Evolutionary conservation across 805 yeast species (phyloP).

Genomic region (Cyberlindnera japonica): DNA sequence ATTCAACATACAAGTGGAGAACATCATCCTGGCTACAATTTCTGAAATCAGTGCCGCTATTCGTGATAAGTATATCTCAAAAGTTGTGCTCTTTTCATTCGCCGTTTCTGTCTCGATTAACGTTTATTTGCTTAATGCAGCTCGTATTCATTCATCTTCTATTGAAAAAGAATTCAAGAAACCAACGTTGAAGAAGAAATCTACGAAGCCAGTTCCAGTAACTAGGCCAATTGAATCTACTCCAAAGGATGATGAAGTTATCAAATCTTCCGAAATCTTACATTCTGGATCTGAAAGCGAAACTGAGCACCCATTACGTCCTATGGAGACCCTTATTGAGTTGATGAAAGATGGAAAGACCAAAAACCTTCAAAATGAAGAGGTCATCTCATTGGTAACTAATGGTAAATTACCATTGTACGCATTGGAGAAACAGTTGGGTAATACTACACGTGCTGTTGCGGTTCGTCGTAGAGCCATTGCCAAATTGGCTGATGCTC

Average conservation of each 20-base stretch:
- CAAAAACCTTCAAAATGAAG: conserved; percentile 62
- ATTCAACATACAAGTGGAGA: conserved; percentile 57
- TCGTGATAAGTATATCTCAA: conserved; percentile 76
- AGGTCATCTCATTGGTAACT: conserved; percentile 66
- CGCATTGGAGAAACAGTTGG: conserved; percentile 89
- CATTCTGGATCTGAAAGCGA: conserved; percentile 35
- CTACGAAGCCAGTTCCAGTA: conserved; percentile 36
- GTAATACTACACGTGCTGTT: conserved; percentile 89
- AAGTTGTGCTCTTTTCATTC: conserved; percentile 67
- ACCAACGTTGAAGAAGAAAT: conserved; percentile 27
- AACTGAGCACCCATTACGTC: conserved; percentile 38
- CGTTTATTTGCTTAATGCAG: conserved; percentile 79
- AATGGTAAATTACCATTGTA: conserved; percentile 84
- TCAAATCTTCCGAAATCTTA: conserved; percentile 25
- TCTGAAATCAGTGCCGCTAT: conserved; percentile 63
- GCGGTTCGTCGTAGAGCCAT: conserved; percentile 89
- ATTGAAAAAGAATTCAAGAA: conserved; percentile 30
- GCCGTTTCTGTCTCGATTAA: conserved; percentile 76
- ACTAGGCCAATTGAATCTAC: conserved; percentile 9
- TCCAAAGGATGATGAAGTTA: conserved; percentile 16
- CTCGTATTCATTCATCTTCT: conserved; percentile 56
- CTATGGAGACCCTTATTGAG: conserved; percentile 61
- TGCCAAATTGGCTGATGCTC: conserved; percentile 76
- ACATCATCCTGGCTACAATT: conserved; percentile 46
- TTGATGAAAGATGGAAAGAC: conserved; percentile 70